Evolutionary conservation across 331 rosid species (phyloP), one percentile per base, ranked within the genome.

Genomic region (Saraca asoca): DNA sequence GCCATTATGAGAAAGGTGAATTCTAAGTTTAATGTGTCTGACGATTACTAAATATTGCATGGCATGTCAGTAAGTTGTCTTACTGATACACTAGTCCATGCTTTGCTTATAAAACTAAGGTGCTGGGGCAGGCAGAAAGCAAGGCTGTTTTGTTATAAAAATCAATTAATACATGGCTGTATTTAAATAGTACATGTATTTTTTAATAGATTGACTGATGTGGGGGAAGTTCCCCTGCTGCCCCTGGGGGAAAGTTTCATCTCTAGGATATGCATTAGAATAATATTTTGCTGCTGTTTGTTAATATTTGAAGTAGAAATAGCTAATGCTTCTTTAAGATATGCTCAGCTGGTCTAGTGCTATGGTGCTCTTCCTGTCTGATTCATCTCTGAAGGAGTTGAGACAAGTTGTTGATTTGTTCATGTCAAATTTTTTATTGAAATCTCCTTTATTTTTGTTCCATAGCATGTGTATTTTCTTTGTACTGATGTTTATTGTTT

Each of bases 41-140:
- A n/a, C 43, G 65, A 63, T 72, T 35, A 38, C 68, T 54, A 12
- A 60, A 18, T 38, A 50, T 68, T 52, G 33, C 61, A 61, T 67
- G 57, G 14, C n/a, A n/a, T 49, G 35, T 59, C 7, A 18, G 41
- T 59, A 45, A 17, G 31, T 12, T 5, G 51, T 56, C 62, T 55
- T 53, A 70, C 44, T 54, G 50, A 56, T 35, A 38, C 11, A 6
- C 31, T 24, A 3, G 31, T 24, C 3, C 31, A 24, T 24, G 31
- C 31, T 24, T 24, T 24, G 31, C 31, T 24, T 24, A 1, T 24
- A 24, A 24, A 24, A 24, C 31, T 24, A 56, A 51, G 20, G 51
- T 68, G 65, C 38, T 68, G 33, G 54, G 41, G 66, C 51, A 48
- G 33, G 48, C 45, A 51, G 48, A 52, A 29, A 41, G 38, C 69